Evolutionary conservation across 495 filamentous ascomycete genomes (phyloP).

Genomic region (Tirmania nivea): DNA sequence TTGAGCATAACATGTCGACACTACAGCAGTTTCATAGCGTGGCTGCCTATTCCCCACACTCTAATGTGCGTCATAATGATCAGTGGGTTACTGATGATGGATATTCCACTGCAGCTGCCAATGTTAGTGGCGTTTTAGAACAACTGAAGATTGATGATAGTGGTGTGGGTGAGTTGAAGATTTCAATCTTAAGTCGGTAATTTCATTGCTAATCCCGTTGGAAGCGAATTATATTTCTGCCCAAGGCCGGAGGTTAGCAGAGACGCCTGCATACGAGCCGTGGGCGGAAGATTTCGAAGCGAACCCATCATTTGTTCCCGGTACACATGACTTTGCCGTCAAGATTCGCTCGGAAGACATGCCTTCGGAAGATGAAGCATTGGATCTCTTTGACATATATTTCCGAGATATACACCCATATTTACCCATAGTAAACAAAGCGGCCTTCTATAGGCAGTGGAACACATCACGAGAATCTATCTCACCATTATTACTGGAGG

Average conservation of each 20-base stretch:
- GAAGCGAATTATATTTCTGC: slow-evolving; percentile 19
- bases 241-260: slow-evolving; percentile 16
- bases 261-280: slow-evolving; percentile 21
- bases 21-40: background rate
- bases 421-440: slow-evolving; percentile 74
- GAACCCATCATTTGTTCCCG: slow-evolving; percentile 13
- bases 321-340: slow-evolving; percentile 25
- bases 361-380: slow-evolving; percentile 64
- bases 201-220: background rate
- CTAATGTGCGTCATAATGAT: background rate
- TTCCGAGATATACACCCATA: slow-evolving; percentile 89
- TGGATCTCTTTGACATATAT: slow-evolving; percentile 79
- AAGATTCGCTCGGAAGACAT: slow-evolving; percentile 87
- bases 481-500: slow-evolving; percentile 78
- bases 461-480: slow-evolving; percentile 62
- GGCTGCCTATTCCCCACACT: background rate
- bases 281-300: slow-evolving; percentile 13
- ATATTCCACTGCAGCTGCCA: slow-evolving; percentile 31
- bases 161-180: slow-evolving; percentile 51
- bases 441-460: slow-evolving; percentile 82
- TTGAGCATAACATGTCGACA: background rate
- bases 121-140: slow-evolving; percentile 61
- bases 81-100: background rate
- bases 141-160: slow-evolving; percentile 72
- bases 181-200: background rate